Conservation (phyloP, 2,329 filamentous ascomycete genomes). For the Penicillium hordei region DNA sequence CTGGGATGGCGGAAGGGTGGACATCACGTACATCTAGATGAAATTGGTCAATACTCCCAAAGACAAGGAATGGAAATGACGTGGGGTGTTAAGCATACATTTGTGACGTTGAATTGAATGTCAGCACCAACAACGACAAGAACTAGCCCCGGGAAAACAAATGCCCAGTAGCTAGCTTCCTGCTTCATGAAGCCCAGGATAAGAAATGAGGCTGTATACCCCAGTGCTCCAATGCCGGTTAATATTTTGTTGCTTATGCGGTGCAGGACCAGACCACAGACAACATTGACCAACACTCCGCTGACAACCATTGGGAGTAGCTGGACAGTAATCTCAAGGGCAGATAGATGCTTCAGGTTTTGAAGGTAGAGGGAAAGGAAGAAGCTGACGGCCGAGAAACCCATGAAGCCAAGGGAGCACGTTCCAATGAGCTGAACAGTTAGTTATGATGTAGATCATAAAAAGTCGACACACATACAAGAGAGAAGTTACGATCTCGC, state of each 20-base stretch:
- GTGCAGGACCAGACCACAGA: conserved; percentile 63
- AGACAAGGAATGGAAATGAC: neutral
- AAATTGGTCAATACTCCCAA: conserved; percentile 6
- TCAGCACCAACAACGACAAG: conserved; percentile 66
- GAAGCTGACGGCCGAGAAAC: conserved; percentile 61
- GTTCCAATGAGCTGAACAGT: conserved; percentile 53
- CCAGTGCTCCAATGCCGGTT: conserved; percentile 53
- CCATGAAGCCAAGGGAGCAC: conserved; percentile 61
- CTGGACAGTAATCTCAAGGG: conserved; percentile 61
- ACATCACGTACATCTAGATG: conserved; percentile 66
- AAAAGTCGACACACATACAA: conserved; percentile 45
- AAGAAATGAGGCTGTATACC: conserved; percentile 48
- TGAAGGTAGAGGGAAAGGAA: conserved; percentile 68
- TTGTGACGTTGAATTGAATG: conserved; percentile 69
- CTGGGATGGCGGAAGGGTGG: conserved; percentile 60
- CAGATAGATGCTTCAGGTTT: conserved; percentile 52
- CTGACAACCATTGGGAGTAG: conserved; percentile 65
- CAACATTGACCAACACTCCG: conserved; percentile 62
- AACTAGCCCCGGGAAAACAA: conserved; percentile 62
- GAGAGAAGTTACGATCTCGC: conserved; percentile 63
- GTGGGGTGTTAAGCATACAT: conserved; percentile 48
- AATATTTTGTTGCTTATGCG: conserved; percentile 64
- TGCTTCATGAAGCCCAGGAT: conserved; percentile 59
- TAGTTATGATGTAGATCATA: neutral
- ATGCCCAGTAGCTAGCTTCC: conserved; percentile 63